phyloP scores from a whole-genome alignment of 2,329 filamentous ascomycete species.

The Scopulariopsis brevicaulis region DNA sequence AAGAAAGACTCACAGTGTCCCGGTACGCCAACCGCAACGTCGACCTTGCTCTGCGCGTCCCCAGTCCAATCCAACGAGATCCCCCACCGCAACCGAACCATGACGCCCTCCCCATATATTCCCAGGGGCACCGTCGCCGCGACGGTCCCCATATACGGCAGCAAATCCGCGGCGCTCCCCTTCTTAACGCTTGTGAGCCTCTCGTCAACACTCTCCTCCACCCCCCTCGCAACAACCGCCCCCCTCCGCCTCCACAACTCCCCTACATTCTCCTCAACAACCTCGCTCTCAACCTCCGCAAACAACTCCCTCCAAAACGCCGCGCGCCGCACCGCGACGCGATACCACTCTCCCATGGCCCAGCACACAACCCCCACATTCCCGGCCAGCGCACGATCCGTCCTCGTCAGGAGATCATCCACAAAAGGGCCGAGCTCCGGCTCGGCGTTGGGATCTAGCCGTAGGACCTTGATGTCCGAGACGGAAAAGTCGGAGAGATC shows the following conservation, averaged over 20 bases:
- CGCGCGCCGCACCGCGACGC: conserved; percentile 47
- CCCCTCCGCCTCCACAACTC: conserved; percentile 13
- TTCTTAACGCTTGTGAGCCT: conserved; percentile 7
- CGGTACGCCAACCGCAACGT: conserved; percentile 43
- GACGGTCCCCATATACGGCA: conserved; percentile 42
- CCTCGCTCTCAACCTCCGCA: conserved; percentile 27
- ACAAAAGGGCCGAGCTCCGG: conserved; percentile 46
- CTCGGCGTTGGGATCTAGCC: conserved; percentile 45
- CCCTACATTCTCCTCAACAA: conserved; percentile 14
- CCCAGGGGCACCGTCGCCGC: conserved; percentile 25
- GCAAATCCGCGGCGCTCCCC: conserved; percentile 32
- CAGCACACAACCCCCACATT: conserved; percentile 52
- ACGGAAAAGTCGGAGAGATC: conserved; percentile 40
- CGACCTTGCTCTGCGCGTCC: conserved; percentile 50
- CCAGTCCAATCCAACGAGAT: conserved; percentile 64
- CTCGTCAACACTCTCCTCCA: conserved; percentile 16
- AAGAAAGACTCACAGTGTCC: conserved; percentile 47
- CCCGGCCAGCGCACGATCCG: conserved; percentile 31
- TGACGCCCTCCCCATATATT: conserved; percentile 19
- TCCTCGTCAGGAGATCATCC: conserved; percentile 20
- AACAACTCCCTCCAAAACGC: conserved; percentile 49
- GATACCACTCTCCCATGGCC: conserved; percentile 59
- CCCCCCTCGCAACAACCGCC: conserved; percentile 7
- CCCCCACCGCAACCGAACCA: conserved; percentile 44
- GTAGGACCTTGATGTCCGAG: conserved; percentile 36